phyloP scores from a whole-genome alignment of 306 rosid genomes.

The Rubus idaeus region DNA sequence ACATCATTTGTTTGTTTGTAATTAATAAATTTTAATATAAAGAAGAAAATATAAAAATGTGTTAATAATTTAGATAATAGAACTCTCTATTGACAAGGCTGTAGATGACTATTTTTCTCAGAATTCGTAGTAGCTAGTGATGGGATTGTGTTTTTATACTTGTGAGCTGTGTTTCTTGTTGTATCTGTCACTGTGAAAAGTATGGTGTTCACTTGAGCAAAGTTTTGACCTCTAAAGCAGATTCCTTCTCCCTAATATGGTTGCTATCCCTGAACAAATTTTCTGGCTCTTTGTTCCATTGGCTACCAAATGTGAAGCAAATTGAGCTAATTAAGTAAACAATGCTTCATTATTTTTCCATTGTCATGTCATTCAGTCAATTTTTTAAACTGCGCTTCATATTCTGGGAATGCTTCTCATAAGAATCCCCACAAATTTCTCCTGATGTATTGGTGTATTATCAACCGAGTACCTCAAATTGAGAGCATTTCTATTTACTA shows the following conservation, averaged over 20 bases:
- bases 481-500: background rate
- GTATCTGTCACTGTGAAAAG: background rate
- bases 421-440: background rate
- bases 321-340: conserved; percentile 7
- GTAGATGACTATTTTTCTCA: background rate
- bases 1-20: background rate
- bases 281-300: background rate
- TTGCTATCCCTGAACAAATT: background rate
- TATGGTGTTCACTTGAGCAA: background rate
- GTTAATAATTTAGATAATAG: background rate
- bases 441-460: background rate
- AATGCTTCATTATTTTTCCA: background rate
- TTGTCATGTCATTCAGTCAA: background rate
- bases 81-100: background rate
- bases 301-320: conserved; percentile 2
- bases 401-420: too few relatives aligned
- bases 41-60: conserved; percentile 12
- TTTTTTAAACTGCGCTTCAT: too few relatives aligned
- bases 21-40: background rate
- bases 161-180: conserved; percentile 6
- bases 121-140: background rate
- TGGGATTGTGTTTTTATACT: background rate
- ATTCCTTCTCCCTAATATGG: background rate
- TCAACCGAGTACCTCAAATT: background rate
- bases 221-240: background rate